These are phyloP conservation scores for Tetrahymena malaccensis DNA, from an alignment of 73 alveolate genomes.

Conservation along the genomic window DNA sequence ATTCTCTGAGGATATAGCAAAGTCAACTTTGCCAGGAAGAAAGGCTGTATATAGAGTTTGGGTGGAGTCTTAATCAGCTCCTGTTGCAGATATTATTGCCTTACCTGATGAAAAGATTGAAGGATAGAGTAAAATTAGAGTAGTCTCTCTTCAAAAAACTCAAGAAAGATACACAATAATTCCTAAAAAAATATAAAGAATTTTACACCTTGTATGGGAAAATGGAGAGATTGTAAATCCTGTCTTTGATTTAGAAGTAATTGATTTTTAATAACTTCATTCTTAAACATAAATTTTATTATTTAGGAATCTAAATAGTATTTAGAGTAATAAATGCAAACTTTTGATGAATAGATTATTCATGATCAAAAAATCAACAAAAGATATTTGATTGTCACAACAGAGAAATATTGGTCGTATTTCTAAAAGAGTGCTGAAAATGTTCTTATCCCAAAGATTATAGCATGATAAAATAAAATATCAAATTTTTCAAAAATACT, in stretches of 20 bases:
- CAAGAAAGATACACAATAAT: neutral
- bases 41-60: neutral
- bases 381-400: neutral
- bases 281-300: neutral
- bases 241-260: neutral
- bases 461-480: neutral
- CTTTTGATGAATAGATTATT: neutral
- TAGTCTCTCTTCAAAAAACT: neutral
- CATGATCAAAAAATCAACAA: neutral
- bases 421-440: neutral
- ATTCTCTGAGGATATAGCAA: neutral
- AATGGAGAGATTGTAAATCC: neutral
- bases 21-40: neutral
- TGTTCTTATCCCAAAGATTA: neutral
- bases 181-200: neutral
- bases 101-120: neutral
- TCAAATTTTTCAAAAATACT: too few relatives aligned
- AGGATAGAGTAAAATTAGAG: neutral
- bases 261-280: neutral
- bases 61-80: neutral
- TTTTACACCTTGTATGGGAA: neutral
- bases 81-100: neutral
- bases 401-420: neutral
- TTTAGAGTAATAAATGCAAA: neutral
- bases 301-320: neutral